phyloP scores from a whole-genome alignment of 2,329 filamentous ascomycete genomes.

The Sporothrix curviconia region DNA sequence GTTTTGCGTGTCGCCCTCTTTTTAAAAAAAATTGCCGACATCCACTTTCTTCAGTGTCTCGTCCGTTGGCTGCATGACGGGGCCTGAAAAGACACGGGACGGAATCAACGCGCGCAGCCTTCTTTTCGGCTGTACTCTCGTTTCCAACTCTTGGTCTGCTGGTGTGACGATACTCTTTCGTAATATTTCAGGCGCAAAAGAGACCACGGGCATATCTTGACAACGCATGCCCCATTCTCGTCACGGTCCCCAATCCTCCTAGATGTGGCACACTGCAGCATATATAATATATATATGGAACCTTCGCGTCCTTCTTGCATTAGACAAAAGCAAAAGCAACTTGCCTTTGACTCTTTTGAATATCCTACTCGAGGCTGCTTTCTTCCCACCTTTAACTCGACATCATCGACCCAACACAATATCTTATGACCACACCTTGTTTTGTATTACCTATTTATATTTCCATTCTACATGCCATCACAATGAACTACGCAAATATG shows the following conservation, averaged over 20 bases:
- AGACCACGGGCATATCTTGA: no score
- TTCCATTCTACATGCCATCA: neutral
- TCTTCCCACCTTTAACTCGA: neutral
- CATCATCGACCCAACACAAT: no score
- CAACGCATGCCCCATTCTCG: neutral
- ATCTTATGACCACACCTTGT: neutral
- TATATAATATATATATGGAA: no score
- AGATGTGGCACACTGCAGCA: neutral
- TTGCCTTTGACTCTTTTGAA: neutral
- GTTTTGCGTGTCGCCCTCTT: neutral
- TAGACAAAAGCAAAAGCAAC: no score
- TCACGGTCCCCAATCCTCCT: neutral
- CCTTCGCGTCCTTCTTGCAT: neutral
- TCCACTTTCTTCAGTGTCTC: neutral
- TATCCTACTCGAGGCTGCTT: neutral
- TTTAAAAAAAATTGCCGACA: neutral
- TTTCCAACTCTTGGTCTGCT: neutral
- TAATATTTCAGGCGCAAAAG: no score
- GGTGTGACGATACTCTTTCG: neutral
- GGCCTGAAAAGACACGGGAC: neutral
- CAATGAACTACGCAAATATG: slow-evolving; percentile 29
- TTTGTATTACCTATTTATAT: neutral
- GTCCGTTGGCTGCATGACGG: neutral
- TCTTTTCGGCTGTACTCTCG: neutral
- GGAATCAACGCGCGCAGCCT: neutral